Evolutionary conservation across 768 basidiomycete species (phyloP), one percentile per base, ranked within the genome.

Genomic region (Boletus rufocinnamomeus): DNA sequence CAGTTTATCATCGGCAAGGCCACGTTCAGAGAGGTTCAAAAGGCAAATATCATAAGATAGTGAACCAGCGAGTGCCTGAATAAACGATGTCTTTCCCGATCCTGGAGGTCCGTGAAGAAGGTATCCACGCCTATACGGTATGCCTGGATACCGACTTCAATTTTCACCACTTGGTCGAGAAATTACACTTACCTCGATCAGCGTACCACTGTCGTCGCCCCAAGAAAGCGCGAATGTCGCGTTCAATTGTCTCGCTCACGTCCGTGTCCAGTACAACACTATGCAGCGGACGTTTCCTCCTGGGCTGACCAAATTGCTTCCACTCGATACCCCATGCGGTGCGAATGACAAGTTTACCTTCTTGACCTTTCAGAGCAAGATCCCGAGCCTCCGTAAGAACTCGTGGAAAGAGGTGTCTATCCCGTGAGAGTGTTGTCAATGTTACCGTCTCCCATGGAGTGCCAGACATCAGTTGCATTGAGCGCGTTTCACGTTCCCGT

Each of bases 251-350:
- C 75, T 95, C 89, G n/a, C 85, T 81, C n/a, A 95, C 80, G 4
- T 89, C 95, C 28, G 85, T 75, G 45, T 84, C 87, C 8, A 99
- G 79, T 2, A 98, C 91, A 21, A 99, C 97, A 66, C 95, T 97
- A 38, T 84, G 80, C 50, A 98, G 72, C 17, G 95, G 88, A 47
- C 97, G 80, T 73, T 94, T 93, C 57, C 87, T 80, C 48, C 95
- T 81, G 37, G 97, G 95, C 66, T 89, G 88, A 8, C 97, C 97
- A 69, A 99, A 98, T 9, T 92, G 94, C 60, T 86, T 82, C 97
- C 97, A 99, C 65, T 98, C 95, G 34, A 87, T 89, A 0, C 94
- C 94, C 94, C 95, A 97, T 5, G 96, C 93, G 1, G 95, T 97
- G 65, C 95, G 91, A 57, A 99, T 90, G 56, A 98, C 91, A 10